Conservation (phyloP, 108 stramenopile species). For the Mediolabrus comicus region DNA sequence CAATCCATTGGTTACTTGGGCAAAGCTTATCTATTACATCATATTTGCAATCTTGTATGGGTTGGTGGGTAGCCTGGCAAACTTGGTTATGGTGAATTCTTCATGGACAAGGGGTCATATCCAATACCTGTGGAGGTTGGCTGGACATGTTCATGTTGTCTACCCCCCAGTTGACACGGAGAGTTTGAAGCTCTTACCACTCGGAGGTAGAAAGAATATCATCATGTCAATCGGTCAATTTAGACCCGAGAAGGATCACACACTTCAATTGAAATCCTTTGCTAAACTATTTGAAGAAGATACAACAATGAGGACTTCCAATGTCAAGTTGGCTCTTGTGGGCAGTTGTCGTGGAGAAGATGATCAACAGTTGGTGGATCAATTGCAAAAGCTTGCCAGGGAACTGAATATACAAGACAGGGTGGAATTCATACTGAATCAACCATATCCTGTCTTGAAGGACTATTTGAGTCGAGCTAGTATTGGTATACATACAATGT, state of each 20-base stretch:
- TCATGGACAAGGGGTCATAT: constrained; percentile 94
- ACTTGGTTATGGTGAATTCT: constrained; percentile 94
- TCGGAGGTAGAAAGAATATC: constrained; percentile 43
- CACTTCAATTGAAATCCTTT: constrained; percentile 78
- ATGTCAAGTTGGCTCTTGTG: constrained; percentile 81
- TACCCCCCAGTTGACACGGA: constrained; percentile 91
- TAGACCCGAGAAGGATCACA: constrained; percentile 98
- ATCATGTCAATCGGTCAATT: constrained; percentile 96
- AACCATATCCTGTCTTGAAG: constrained; percentile 81
- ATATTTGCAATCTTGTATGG: constrained; percentile 86
- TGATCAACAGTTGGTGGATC: constrained; percentile 74
- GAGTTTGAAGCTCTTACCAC: constrained; percentile 38
- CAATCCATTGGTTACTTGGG: constrained; percentile 50
- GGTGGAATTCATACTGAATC: constrained; percentile 90
- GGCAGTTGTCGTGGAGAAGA: constrained; percentile 90
- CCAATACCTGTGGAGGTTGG: constrained; percentile 62
- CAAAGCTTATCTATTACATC: constrained; percentile 91
- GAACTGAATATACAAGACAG: constrained; percentile 56
- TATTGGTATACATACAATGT: constrained; percentile 99
- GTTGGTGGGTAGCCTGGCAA: constrained; percentile 69
- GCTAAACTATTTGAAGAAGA: constrained; percentile 40
- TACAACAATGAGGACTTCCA: constrained; percentile 8
- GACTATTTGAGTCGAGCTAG: constrained; percentile 68
- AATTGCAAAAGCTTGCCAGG: constrained; percentile 52
- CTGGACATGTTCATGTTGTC: constrained; percentile 56